Evolutionary conservation across 2,329 filamentous ascomycete species (phyloP).

Genomic region (Neofusicoccum parvum): DNA sequence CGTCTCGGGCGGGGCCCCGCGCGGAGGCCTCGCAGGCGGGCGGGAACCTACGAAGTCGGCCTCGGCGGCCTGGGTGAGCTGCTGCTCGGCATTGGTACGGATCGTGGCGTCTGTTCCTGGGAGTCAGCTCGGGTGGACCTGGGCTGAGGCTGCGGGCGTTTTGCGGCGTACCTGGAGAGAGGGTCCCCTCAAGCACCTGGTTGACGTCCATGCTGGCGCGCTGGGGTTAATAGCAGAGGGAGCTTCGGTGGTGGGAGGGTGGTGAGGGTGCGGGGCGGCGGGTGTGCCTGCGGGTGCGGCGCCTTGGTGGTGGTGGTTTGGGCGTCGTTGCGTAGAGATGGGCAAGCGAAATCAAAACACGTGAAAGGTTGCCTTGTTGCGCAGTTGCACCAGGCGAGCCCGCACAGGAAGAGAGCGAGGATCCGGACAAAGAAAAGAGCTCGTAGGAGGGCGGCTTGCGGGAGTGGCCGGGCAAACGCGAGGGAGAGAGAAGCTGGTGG

Average conservation of each 20-base stretch:
- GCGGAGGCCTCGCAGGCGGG: conserved; percentile 34
- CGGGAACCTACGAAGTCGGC: conserved; percentile 81
- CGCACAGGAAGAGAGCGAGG: conserved; percentile 16
- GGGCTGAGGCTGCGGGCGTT: background rate
- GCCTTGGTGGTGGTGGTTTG: conserved; percentile 12
- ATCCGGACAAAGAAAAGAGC: conserved; percentile 19
- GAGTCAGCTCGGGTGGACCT: conserved; percentile 36
- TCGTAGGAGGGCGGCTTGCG: conserved; percentile 9
- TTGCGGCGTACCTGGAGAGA: conserved; percentile 74
- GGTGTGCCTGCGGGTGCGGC: background rate
- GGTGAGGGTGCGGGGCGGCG: conserved; percentile 1
- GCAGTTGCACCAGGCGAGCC: background rate
- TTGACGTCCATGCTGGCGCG: conserved; percentile 86
- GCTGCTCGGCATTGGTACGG: conserved; percentile 89
- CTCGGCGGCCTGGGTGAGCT: conserved; percentile 89
- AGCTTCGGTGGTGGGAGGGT: background rate
- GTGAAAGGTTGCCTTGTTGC: conserved; percentile 33
- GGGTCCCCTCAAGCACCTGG: conserved; percentile 94
- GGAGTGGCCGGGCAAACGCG: conserved; percentile 1
- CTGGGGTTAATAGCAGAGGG: conserved; percentile 26
- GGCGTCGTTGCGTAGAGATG: conserved; percentile 36
- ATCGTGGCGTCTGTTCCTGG: conserved; percentile 73
- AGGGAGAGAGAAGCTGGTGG: conserved; percentile 15
- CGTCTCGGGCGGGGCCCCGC: conserved; percentile 9
- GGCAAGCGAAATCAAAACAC: conserved; percentile 30